Conservation (phyloP, 2,329 filamentous ascomycete genomes). For the Alternaria novae-zelandiae region DNA sequence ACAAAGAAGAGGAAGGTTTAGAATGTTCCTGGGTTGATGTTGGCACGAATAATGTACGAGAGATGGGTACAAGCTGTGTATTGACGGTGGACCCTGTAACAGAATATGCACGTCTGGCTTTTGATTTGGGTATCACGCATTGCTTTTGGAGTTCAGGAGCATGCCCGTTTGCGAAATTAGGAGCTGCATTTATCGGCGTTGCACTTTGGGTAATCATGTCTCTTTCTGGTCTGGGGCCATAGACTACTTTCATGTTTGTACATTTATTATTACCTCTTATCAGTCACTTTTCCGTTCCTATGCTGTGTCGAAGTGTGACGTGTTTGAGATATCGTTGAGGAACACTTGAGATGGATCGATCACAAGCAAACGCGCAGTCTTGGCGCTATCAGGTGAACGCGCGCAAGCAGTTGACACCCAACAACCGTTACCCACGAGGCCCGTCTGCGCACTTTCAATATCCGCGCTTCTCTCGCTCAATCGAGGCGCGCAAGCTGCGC, state of each 20-base stretch:
- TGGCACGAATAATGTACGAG: not conserved
- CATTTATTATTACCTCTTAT: not conserved
- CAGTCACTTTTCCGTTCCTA: not conserved
- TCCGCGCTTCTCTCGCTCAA: not conserved
- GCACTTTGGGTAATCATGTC: not conserved
- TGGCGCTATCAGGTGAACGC: not conserved
- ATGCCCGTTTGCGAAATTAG: not conserved
- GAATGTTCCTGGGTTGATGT: not conserved
- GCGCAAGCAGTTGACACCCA: not conserved
- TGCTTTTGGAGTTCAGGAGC: not conserved
- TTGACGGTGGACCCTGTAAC: not conserved
- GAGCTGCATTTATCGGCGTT: not conserved
- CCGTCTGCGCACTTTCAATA: not conserved
- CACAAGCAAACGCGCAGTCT: not conserved
- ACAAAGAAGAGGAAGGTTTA: conserved; percentile 21
- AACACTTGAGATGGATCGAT: not conserved
- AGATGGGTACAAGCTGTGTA: not conserved
- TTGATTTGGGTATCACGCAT: not conserved
- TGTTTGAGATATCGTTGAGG: not conserved
- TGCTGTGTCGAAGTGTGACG: not conserved
- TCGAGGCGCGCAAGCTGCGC: not conserved
- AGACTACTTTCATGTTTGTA: not conserved
- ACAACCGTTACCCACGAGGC: not conserved
- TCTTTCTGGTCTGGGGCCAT: not conserved
- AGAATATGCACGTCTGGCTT: not conserved